A percentile compares a stretch with the other conserved stretches of the same genome.
Conservation (phyloP, 805 yeast species). For the Pachysolen tannophilus region DNA sequence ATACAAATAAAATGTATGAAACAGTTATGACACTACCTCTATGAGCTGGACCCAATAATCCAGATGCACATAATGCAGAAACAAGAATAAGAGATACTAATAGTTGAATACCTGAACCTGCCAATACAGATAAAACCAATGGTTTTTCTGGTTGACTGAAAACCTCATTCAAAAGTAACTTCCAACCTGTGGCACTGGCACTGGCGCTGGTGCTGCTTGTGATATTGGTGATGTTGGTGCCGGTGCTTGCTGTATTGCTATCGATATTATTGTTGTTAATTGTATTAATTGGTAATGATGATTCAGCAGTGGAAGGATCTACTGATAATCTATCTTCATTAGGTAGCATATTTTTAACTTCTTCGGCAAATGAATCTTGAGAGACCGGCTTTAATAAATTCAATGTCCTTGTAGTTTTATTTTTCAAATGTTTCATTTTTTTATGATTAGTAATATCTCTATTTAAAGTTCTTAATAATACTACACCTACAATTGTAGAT, state of each 20-base stretch:
- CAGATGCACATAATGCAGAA: constrained; percentile 47
- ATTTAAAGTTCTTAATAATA: constrained; percentile 47
- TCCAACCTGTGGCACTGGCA: no score
- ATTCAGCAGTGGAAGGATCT: constrained; percentile 10
- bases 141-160: constrained; percentile 43
- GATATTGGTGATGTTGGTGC: no score
- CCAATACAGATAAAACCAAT: constrained; percentile 42
- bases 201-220: no score
- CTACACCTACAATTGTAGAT: constrained; percentile 57
- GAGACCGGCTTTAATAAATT: constrained; percentile 2
- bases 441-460: constrained; percentile 29
- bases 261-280: constrained; percentile 1
- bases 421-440: constrained; percentile 2
- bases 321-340: constrained; percentile 17
- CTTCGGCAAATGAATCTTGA: constrained; percentile 8
- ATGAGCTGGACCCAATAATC: constrained; percentile 53
- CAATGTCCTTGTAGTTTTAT: background rate
- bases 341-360: constrained; percentile 7
- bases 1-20: constrained; percentile 49
- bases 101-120: constrained; percentile 72
- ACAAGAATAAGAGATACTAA: constrained; percentile 58
- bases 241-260: constrained; percentile 10
- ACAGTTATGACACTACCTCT: constrained; percentile 61
- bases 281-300: constrained; percentile 3
- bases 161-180: constrained; percentile 43